Base-by-base conservation (phyloP, 2,329 filamentous ascomycete species). In the Fonsecaea nubica region DNA sequence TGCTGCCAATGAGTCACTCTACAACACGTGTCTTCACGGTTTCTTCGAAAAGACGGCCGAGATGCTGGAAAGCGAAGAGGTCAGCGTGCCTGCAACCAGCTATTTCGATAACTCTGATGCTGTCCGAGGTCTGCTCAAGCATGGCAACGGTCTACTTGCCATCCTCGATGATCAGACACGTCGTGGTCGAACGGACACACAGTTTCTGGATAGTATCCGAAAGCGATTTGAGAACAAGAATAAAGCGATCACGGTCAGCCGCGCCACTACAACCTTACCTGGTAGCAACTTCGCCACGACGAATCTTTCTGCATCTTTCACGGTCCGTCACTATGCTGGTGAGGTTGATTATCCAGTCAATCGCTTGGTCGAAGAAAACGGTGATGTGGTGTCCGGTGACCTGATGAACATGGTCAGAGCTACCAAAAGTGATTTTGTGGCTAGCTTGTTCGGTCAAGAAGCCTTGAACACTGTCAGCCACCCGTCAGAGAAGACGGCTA, bases 61-160 rank as follows among this genome's bases (percentile, higher is more conserved):
- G 69, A 87, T 96, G 80, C 85, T 99, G 25, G 95, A 99, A 76
- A 93, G 90, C 1, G 95, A 99, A 77, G 95, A 99, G 76, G 92
- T 99, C 40, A 88, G 85, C 36, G 92, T 99, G 2, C 87, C 93
- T 1, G 90, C 93, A 0, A 97, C 94, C 0, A 97, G 92, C 80
- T 99, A 98, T 79, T 99, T 97, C 73, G 95, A 99, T 79, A 99
- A 98, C 78, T 93, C 92, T 0, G 95, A 98, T 77, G 93, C 94
- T 9, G 93, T 97, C 67, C 92, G 91, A 74, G 94, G 93, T 12
- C 84, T 99, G 36, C 83, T 99, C 63, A 99, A 98, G 81, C 85
- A 92, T 64, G 92, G 93, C 32, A 98, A 98, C 74, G 95, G 95
- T 53, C 83, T 99, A 45, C 84, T 99, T 21, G 93, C 92, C 78